Evolutionary conservation across 352 stramenopile genomes (phyloP), one percentile per base, ranked within the genome.

Genomic region (Phytophthora boehmeriae): DNA sequence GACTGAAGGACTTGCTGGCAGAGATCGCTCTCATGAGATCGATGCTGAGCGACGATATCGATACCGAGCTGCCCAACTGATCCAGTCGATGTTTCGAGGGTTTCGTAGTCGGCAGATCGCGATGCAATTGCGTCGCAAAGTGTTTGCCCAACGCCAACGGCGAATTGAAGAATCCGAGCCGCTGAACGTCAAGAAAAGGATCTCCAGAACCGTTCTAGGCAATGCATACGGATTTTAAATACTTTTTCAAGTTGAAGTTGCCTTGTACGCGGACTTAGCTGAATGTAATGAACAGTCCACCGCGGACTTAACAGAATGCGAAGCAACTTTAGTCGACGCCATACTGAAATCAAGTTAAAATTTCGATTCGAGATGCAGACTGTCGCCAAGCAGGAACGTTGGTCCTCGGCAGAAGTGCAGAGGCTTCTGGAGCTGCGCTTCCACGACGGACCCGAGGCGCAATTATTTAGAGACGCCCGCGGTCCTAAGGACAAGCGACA

Each of bases 211-310:
- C 8, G 69, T 69, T 5, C 30, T 82, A 13, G 69, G 70, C 9
- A 72, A 58, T 19, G 75, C 68, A 23, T 80, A 86, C 41, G 76
- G 79, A 0, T 88, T 88, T 45, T 86, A 71, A 59, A 3, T 0
- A 51, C 16, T 41, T n/a, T n/a, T n/a, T n/a, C 36, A 39, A 48
- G 25, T 54, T 64, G 46, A 64, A 56, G 35, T 45, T 34, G 8
- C 39, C 22, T 43, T 61, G 32, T 30, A 30, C 25, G 25, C 25
- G 25, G 25, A 30, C 25, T 30, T 30, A 8, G 6, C 25, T 6
- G 25, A 30, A 30, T 30, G 25, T 6, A 30, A 30, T 30, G 25
- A n/a, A n/a, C 19, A 38, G 27, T 59, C 35, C 36, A 59, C 36
- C 34, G 17, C n/a, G n/a, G 46, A 53, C 46, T 56, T 17, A 22